Evolutionary conservation across 2,329 filamentous ascomycete genomes (phyloP).

Genomic region (Aspergillus pseudonomiae): DNA sequence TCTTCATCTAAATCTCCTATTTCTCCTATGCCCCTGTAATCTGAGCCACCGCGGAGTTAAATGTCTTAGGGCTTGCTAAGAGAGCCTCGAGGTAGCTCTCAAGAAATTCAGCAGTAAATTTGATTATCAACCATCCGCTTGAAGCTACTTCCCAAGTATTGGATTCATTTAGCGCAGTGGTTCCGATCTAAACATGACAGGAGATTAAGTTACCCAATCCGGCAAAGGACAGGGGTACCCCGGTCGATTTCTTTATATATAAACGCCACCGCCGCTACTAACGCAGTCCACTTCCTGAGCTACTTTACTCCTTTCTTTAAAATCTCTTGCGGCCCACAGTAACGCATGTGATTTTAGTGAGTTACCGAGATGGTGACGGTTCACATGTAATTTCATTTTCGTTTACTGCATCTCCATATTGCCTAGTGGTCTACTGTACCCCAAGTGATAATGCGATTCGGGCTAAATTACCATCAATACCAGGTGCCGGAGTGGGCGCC

Average conservation of each 20-base stretch:
- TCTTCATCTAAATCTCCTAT: too few relatives aligned
- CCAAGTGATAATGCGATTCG: slow-evolving; percentile 31
- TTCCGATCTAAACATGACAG: too few relatives aligned
- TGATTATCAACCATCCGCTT: too few relatives aligned
- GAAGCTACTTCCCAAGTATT: too few relatives aligned
- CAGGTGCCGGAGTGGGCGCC: slow-evolving; percentile 32
- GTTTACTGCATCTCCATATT: neutral
- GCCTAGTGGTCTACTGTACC: neutral
- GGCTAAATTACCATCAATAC: slow-evolving; percentile 28
- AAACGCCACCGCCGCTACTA: neutral
- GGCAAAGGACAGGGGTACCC: too few relatives aligned
- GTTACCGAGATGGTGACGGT: neutral
- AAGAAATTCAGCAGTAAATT: too few relatives aligned
- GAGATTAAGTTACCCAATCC: too few relatives aligned
- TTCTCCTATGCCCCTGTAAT: too few relatives aligned
- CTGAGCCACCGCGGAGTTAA: too few relatives aligned
- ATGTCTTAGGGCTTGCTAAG: too few relatives aligned
- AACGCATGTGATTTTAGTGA: neutral
- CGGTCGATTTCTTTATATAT: neutral
- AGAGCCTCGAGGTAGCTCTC: too few relatives aligned
- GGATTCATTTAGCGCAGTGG: neutral
- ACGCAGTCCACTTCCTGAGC: neutral
- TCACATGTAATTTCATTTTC: neutral
- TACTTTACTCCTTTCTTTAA: neutral
- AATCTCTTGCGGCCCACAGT: neutral